Evolutionary conservation across 2,329 filamentous ascomycete genomes (phyloP), one percentile per base, ranked within the genome.

Genomic region (Colletotrichum musae): DNA sequence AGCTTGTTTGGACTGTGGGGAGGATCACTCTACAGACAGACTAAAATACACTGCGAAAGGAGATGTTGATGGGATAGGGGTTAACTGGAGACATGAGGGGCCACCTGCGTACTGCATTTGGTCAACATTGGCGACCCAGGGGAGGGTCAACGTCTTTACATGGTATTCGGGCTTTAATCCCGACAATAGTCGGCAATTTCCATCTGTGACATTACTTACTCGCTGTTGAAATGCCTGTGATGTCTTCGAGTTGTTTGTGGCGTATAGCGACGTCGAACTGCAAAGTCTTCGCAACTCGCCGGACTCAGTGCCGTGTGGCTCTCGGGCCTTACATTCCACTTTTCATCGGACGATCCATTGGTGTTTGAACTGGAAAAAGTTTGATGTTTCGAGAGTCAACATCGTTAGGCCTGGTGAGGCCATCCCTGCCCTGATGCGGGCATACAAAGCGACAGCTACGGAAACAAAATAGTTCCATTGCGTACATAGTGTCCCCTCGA

Each of bases 351-450:
- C 43, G 12, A 32, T 41, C 39, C 28, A n/a, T 43, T 39, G 2
- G 21, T 54, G 41, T 62, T 63, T 54, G 13, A 21, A 24, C 13
- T 66, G 7, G 10, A 50, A 65, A 68, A 58, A 65, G 26, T 59
- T 50, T 65, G 54, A 54, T 48, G 65, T 65, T 68, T 68, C 53
- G 56, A 26, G 24, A 50, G 61, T 59, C 48, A 24, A 65, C 9
- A 2, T 59, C 50, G 18, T 10, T 4, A 26, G 32, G 48, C 24
- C 2, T 50, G 12, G n/a, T 26, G 9, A 18, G 12, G 2, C n/a
- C 47, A 60, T 60, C 58, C 58, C 16, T 59, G 45, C 45, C 45
- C n/a, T 41, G n/a, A 18, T 24, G 45, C 57, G 39, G 26, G 26
- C 21, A 16, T 10, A 28, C 24, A 16, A 32, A 21, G 43, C 13